These are phyloP conservation scores for Suhomyces prunicola DNA, from an alignment of 805 yeast species.

Conservation along the genomic window DNA sequence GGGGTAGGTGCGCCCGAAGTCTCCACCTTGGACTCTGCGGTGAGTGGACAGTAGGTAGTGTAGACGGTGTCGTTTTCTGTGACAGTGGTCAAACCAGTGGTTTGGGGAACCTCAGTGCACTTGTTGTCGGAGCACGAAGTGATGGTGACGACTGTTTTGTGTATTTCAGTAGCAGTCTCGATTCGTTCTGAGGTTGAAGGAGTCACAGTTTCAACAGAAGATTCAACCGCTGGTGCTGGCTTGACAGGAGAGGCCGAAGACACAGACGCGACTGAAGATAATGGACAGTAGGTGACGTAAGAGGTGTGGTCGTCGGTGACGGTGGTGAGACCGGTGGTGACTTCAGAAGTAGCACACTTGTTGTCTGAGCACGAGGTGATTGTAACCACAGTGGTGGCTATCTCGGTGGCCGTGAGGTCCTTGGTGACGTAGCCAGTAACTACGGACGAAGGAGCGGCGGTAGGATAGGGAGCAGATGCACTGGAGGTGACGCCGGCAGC, in stretches of 20 bases:
- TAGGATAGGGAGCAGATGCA: background rate
- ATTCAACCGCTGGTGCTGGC: background rate
- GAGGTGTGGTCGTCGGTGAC: conserved; percentile 14
- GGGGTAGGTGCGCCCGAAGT: conserved; percentile 1
- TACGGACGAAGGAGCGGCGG: background rate
- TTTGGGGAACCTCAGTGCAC: conserved; percentile 12
- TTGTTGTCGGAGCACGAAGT: conserved; percentile 19
- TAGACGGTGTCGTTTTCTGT: conserved; percentile 18
- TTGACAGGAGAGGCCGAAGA: background rate
- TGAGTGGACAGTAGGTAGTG: conserved; percentile 24
- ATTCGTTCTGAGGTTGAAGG: background rate
- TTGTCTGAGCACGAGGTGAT: conserved; percentile 29
- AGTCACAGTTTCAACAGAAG: background rate
- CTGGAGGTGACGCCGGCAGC: conserved; percentile 1
- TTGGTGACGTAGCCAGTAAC: conserved; percentile 5
- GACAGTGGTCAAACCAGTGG: conserved; percentile 13
- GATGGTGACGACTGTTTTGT: conserved; percentile 14
- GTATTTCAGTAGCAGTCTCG: conserved; percentile 1
- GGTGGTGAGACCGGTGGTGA: conserved; percentile 5
- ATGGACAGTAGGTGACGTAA: conserved; percentile 18
- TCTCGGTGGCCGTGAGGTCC: conserved; percentile 9
- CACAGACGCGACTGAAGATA: background rate
- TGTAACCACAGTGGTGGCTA: conserved; percentile 20
- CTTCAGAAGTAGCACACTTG: conserved; percentile 19
- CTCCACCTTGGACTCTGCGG: conserved; percentile 4